Conservation (phyloP, 768 basidiomycete genomes). For the Termitomyces sp. region DNA sequence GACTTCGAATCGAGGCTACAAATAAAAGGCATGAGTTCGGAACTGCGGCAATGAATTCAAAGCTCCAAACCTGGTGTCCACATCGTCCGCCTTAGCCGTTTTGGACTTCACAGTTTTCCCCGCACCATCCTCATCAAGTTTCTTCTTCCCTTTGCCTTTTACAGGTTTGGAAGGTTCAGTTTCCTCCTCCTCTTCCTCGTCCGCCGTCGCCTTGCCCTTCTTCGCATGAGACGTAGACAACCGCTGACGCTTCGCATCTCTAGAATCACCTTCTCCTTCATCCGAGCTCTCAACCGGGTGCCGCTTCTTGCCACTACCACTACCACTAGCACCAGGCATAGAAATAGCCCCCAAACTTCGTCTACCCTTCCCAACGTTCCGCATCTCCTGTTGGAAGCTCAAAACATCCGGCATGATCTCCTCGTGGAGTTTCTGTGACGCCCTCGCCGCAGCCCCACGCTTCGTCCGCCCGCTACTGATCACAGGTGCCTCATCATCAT, state of each 20-base stretch:
- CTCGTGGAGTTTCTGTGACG: conserved; percentile 53
- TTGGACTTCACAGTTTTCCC: conserved; percentile 12
- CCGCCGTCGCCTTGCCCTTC: conserved; percentile 15
- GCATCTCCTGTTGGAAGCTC: conserved; percentile 67
- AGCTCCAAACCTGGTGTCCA: conserved; percentile 13
- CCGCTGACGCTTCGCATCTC: conserved; percentile 12
- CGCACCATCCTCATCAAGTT: conserved; percentile 13
- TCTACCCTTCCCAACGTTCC: conserved; percentile 36
- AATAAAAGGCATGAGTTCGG: background rate
- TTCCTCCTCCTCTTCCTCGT: conserved; percentile 14
- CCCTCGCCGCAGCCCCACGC: conserved; percentile 44
- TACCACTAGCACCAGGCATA: conserved; percentile 1
- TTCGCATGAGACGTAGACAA: conserved; percentile 14
- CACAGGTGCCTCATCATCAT: conserved; percentile 15
- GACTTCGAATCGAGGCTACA: conserved; percentile 11
- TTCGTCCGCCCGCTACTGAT: conserved; percentile 22
- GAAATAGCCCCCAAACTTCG: conserved; percentile 30
- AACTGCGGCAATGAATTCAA: background rate
- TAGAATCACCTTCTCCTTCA: conserved; percentile 9
- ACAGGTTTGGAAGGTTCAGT: conserved; percentile 13
- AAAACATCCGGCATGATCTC: conserved; percentile 79
- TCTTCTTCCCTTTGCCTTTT: conserved; percentile 25
- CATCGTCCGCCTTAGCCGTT: conserved; percentile 19
- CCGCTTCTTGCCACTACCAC: conserved; percentile 17
- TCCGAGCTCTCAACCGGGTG: conserved; percentile 8